Base-by-base conservation (phyloP, 2,329 filamentous ascomycete species). In the Microcyclospora pomicola region DNA sequence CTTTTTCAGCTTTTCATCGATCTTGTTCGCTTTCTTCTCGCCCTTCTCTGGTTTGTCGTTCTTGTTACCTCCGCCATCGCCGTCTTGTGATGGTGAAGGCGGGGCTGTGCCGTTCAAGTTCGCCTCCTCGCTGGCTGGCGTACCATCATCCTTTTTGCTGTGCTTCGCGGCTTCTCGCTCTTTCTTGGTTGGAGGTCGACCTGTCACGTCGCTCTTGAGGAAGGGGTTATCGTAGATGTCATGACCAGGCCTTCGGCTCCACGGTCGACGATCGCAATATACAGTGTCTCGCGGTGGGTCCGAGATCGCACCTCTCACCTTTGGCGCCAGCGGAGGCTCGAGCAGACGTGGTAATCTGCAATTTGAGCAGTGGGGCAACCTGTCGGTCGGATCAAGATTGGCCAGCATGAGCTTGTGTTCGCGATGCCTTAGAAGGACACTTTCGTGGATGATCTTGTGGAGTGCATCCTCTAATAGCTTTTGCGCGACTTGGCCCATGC, bases 141-240 rank as follows among this genome's bases (percentile, higher is more conserved):
- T 67, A 33, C 55, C 60, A 45, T 62, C 63, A 42, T 63, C 63
- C 36, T 63, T 62, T 52, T 50, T 63, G 55, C 46, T 64, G 50
- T 53, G 62, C 58, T 53, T 51, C 15, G 74, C 64, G 73, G 76
- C 56, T 77, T 76, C 56, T 78, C 80, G 68, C 82, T 85, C 71
- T 62, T 69, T 85, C 65, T 82, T 82, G 42, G 80, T 81, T 42
- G 80, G 72, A 0, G 56, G 56, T 11, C 58, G 51, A 15, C 52
- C 53, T 6, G 53, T 55, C 11, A 76, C 76, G 15, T 77, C 76
- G 15, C 80, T 78, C 13, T 76, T 77, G 11, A 82, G 77, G 71
- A 82, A 87, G 19, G 80, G 82, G 59, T 86, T 83, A 36, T 80
- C 82, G 59, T 86, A 86, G 46, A 87, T 83, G 59, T 88, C 82